Evolutionary conservation across 306 rosid species (phyloP).

Genomic region (Comarum palustre): DNA sequence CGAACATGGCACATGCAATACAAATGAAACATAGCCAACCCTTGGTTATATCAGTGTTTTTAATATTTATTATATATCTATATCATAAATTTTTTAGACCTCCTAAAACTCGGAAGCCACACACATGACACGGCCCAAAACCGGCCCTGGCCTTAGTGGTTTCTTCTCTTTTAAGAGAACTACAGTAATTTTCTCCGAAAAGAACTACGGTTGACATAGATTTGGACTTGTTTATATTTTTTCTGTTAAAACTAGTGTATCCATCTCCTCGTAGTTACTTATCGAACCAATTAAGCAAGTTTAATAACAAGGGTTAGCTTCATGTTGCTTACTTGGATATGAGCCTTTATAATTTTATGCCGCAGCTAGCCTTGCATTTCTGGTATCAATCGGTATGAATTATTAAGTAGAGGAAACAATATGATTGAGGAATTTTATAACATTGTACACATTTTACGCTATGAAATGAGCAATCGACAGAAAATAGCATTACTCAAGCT

Average conservation of each 20-base stretch:
- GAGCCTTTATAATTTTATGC: not conserved
- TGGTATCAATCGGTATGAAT: not conserved
- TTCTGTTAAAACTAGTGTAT: not conserved
- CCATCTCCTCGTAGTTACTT: not conserved
- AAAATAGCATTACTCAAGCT: not conserved
- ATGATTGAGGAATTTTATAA: too few species aligned
- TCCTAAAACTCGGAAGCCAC: too few species aligned
- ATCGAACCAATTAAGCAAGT: not conserved
- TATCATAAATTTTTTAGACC: too few species aligned
- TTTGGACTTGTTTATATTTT: not conserved
- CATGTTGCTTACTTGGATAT: not conserved
- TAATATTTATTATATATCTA: too few species aligned
- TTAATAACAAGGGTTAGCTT: not conserved
- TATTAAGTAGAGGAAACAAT: not conserved
- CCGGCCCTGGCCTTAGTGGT: too few species aligned
- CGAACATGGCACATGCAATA: too few species aligned
- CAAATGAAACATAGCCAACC: too few species aligned
- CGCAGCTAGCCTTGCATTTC: not conserved
- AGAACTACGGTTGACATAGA: not conserved
- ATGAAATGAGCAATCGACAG: not conserved
- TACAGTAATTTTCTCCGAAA: not conserved
- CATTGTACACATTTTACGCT: not conserved
- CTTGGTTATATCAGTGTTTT: too few species aligned
- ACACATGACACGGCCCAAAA: too few species aligned
- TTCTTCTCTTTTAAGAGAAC: not conserved